These are phyloP conservation scores for Boletus semigastroideus DNA, from an alignment of 1,284 basidiomycete species.

Conservation along the genomic window DNA sequence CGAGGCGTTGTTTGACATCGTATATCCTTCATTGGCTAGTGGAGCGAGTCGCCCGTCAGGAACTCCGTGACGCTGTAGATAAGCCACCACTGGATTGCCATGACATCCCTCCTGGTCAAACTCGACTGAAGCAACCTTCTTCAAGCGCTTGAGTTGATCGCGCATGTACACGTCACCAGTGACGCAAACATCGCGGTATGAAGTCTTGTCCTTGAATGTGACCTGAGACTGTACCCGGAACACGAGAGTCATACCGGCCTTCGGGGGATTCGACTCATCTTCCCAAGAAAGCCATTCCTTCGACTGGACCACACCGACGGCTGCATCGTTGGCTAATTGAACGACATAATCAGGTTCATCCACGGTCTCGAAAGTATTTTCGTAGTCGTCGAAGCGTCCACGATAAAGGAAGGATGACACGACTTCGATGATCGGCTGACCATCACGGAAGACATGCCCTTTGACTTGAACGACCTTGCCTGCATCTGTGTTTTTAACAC, in stretches of 20 bases:
- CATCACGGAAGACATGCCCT: slow-evolving; percentile 77
- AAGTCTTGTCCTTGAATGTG: slow-evolving; percentile 88
- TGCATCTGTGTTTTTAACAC: slow-evolving; percentile 88
- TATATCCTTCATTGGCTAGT: slow-evolving; percentile 85
- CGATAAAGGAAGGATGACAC: slow-evolving; percentile 96
- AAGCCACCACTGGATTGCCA: slow-evolving; percentile 93
- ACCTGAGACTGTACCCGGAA: slow-evolving; percentile 89
- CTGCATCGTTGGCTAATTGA: slow-evolving; percentile 72
- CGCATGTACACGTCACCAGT: slow-evolving; percentile 84
- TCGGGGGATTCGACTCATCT: slow-evolving; percentile 75
- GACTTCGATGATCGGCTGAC: slow-evolving; percentile 87
- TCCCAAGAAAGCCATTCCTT: slow-evolving; percentile 99
- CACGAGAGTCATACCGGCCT: slow-evolving; percentile 80
- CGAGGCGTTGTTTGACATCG: slow-evolving; percentile 60
- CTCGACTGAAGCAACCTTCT: slow-evolving; percentile 87
- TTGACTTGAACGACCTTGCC: slow-evolving; percentile 95
- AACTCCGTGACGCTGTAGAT: slow-evolving; percentile 88
- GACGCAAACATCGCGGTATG: slow-evolving; percentile 82
- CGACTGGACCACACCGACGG: slow-evolving; percentile 87
- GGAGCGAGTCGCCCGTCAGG: slow-evolving; percentile 76
- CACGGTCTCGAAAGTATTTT: slow-evolving; percentile 93
- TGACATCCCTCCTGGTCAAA: slow-evolving; percentile 85
- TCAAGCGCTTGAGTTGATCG: slow-evolving; percentile 81
- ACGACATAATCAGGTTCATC: slow-evolving; percentile 90
- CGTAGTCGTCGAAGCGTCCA: slow-evolving; percentile 89